Conservation (phyloP, 306 rosid genomes). For the cucumber (Cucumis sativus) region Cucumber_9930_V3 NC_026660.2:18014501-18015000, state of each 20-base stretch:
- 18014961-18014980: too few species aligned
- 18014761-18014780: constrained; percentile 80
- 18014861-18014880: constrained; percentile 38
- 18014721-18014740: constrained; percentile 65
- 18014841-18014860: constrained; percentile 41
- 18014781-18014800: constrained; percentile 95
- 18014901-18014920: constrained; percentile 32
- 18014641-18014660: too few species aligned
- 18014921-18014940: constrained; percentile 53
- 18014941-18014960: constrained; percentile 25
- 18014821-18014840: constrained; percentile 35
- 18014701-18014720: too few species aligned
- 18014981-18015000: too few species aligned
- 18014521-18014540: constrained; percentile 92
- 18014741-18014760: constrained; percentile 98
- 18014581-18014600: constrained; percentile 73
- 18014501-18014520: constrained; percentile 71
- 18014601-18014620: constrained; percentile 29
- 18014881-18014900: constrained; percentile 89
- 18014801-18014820: constrained; percentile 68
- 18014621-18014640: background rate
- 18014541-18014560: constrained; percentile 61
- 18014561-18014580: constrained; percentile 86
- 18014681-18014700: too few species aligned
- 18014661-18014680: too few species aligned